Base-by-base conservation (phyloP, 2,329 filamentous ascomycete species). In the Diplodia seriata region DNA sequence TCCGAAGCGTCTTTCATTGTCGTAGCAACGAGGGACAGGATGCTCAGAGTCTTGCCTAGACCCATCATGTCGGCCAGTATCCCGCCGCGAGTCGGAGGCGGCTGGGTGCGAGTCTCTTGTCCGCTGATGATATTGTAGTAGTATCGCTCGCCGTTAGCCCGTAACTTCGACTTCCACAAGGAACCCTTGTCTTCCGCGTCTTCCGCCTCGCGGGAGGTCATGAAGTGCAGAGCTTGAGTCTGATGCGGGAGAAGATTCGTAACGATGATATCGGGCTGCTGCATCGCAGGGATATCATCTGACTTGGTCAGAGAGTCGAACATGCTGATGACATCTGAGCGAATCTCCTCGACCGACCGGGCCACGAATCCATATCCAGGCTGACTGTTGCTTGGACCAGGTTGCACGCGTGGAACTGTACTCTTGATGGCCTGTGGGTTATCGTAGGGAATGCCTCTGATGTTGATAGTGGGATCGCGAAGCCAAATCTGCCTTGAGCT, bases 121-220 rank as follows among this genome's bases (percentile, higher is more conserved):
- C 90, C 91, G 36, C 92, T 97, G 72, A 99, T 94, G 68, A 97
- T 88, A 73, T 99, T 95, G 73, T 90, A 87, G 76, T 91, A 97
- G 18, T 85, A 79, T 64, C 82, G 87, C 69, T 86, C 82, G 1
- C 91, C 87, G 68, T 84, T 86, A 4, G 81, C 80, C 62, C 82
- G 81, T 50, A 83, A 80, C 66, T 87, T 86, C 26, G 86, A 79
- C 73, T 91, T 89, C 93, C 94, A 98, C 47, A 97, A 87, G 0
- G 92, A 91, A 63, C 89, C 89, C 70, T 89, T 87, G 18, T 85
- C 84, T 0, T 83, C 82, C 23, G 85, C 85, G n/a, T 83, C 82
- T 14, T 86, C 85, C 59, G 87, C 86, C 78, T 98, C 94, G 70
- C 92, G 91, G 23, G 87, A 86, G 11, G 84, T 88, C 90, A 98